Conservation (phyloP, 1,284 basidiomycete species). For the Athelia sp. region DNA sequence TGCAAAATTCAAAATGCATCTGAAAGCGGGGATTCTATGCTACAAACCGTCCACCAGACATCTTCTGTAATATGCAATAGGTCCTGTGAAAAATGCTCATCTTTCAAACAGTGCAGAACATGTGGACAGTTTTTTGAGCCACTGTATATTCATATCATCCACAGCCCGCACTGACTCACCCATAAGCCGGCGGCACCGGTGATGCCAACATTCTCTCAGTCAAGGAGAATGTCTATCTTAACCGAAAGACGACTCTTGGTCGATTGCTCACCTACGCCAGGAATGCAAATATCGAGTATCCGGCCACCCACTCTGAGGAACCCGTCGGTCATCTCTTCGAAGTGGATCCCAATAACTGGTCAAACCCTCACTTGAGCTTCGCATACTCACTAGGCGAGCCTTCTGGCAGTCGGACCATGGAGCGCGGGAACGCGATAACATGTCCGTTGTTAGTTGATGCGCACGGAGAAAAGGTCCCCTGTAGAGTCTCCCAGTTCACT, state of each 20-base stretch:
- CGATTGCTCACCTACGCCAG: not conserved
- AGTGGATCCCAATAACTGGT: slow-evolving; percentile 5
- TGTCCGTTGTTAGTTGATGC: not conserved
- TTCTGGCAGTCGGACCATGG: not conserved
- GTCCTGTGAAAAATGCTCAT: too few species aligned
- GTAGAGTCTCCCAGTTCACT: not conserved
- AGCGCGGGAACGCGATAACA: not conserved
- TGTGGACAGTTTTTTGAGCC: too few species aligned
- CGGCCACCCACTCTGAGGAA: not conserved
- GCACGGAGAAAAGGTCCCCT: not conserved
- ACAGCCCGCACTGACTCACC: too few species aligned
- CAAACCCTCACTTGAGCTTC: slow-evolving; percentile 3
- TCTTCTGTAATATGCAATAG: too few species aligned
- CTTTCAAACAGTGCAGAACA: too few species aligned
- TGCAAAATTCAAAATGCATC: too few species aligned
- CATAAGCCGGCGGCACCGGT: too few species aligned
- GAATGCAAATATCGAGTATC: slow-evolving; percentile 3
- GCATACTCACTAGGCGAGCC: slow-evolving; percentile 7
- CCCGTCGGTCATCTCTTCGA: slow-evolving; percentile 9
- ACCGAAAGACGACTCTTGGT: not conserved
- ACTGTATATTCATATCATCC: too few species aligned
- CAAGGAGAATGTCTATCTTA: not conserved
- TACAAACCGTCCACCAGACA: too few species aligned
- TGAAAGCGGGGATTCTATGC: too few species aligned
- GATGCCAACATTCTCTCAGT: not conserved